Percentiles rank a stretch among this genome's conserved stretches.
Evolutionary conservation across 768 basidiomycete species (phyloP).

Genomic region (Xanthoconium stramineum): DNA sequence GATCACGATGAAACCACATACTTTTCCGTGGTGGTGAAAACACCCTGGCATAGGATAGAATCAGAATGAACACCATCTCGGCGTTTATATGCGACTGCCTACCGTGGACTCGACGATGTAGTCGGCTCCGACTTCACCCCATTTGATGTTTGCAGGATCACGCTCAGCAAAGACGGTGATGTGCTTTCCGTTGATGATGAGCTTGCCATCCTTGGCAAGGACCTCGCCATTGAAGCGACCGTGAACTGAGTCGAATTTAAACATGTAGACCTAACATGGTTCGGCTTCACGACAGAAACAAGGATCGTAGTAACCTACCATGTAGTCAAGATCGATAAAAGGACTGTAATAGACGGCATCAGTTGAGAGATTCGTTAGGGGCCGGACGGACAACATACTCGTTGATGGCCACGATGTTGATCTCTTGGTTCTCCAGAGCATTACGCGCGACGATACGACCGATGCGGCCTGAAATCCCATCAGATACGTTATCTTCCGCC

Average conservation of each 20-base stretch:
- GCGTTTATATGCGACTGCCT: slow-evolving; percentile 24
- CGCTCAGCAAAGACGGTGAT: slow-evolving; percentile 81
- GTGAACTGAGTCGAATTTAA: slow-evolving; percentile 95
- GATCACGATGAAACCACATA: slow-evolving; percentile 27
- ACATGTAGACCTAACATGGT: slow-evolving; percentile 82
- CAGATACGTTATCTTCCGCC: neutral
- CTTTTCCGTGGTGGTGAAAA: slow-evolving; percentile 96
- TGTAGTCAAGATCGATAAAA: slow-evolving; percentile 96
- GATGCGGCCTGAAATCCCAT: slow-evolving; percentile 74
- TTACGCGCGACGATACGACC: slow-evolving; percentile 98
- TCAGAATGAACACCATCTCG: neutral
- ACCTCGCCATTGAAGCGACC: slow-evolving; percentile 88
- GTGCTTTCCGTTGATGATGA: slow-evolving; percentile 74
- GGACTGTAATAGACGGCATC: slow-evolving; percentile 51
- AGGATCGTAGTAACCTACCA: slow-evolving; percentile 50
- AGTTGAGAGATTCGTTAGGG: neutral
- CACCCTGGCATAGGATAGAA: slow-evolving; percentile 52
- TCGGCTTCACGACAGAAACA: neutral
- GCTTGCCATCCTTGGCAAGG: slow-evolving; percentile 83
- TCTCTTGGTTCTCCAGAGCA: slow-evolving; percentile 69
- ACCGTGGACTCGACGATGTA: slow-evolving; percentile 98
- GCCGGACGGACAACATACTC: slow-evolving; percentile 55
- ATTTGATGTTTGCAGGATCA: slow-evolving; percentile 83
- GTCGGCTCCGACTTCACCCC: slow-evolving; percentile 77
- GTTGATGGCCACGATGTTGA: slow-evolving; percentile 92